Evolutionary conservation across 352 stramenopile genomes (phyloP), one percentile per base, ranked within the genome.

Genomic region (Globisporangium lucens): DNA sequence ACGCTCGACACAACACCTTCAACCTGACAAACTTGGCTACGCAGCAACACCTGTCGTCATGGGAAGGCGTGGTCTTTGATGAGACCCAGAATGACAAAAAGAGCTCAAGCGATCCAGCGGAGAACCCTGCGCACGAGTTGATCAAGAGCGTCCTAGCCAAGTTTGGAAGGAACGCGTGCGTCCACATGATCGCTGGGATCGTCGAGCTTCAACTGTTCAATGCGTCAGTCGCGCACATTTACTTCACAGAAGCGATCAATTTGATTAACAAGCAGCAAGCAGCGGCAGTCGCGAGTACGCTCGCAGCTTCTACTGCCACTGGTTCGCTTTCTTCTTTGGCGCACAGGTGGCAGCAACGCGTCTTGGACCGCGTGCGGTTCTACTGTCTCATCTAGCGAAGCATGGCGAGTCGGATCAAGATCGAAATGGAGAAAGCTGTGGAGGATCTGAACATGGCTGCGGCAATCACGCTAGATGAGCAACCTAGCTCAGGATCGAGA

Each of bases 301-400:
- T 12, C 9, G 17, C 38, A 46, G 38, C 38, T 7, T 13, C 55
- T 43, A 43, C 29, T 43, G 29, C 0, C n/a, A 13, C 33, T 24
- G 63, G 46, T 1, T 35, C 64, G 12, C 10, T 52, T 3, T 76
- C 73, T 9, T 66, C 76, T 1, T 8, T 80, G 22, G 67, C 74
- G 1, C 58, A 69, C 4, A 61, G 49, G 13, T 88, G 77, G 77
- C 70, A 80, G 17, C 75, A 78, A 6, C 56, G 72, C n/a, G 43
- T 83, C 9, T 12, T 79, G 27, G 61, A 80, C 13, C 76, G 75
- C 8, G 70, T 78, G 33, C 83, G 83, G 41, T 84, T 78, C 52
- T 84, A 87, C 56, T 84, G 70, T n/a, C 61, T 83, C n/a, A 59
- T 88, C 20, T 88, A 74, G 77, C 66, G 79, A 51, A 85, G 75